Base-by-base conservation (phyloP, 169 alveolate genomes). In the Plasmodium blacklocki region DNA sequence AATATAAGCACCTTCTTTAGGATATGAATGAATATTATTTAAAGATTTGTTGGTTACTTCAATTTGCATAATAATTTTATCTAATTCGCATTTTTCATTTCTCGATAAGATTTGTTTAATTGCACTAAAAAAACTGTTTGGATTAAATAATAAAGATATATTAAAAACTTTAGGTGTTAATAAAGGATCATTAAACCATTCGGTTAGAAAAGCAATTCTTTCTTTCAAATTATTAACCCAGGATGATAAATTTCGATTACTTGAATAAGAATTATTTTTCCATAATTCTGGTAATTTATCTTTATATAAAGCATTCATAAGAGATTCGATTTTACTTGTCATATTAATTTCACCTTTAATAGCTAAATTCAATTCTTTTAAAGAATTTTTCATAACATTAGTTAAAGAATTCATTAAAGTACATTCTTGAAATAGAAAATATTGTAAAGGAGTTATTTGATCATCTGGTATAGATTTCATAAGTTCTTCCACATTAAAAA, bases 121-220 rank as follows among this genome's bases (percentile, higher is more conserved):
- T n/a, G 99, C 99, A 18, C 99, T 98, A 83, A 98, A 95, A 95
- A 97, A 98, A 45, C 99, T 97, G 88, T 97, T 96, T 2, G 99
- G 99, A 89, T 97, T 97, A 93, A 97, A 97, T 76, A 98, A 93
- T 93, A 98, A 95, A 50, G 98, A 94, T 39, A 98, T 88, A 89
- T 96, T 96, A 62, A 97, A 97, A 52, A 96, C 98, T 94, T 95
- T 97, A 15, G 99, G 99, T 68, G 97, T 95, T 26, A 75, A 89
- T 66, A 94, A 67, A 18, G 99, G 99, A 87, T 97, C 98, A 62
- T 96, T 97, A 92, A 95, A 97, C 97, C 98, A 98, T 63, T 94
- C 96, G 45, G 96, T 93, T 66, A 98, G 93, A 93, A 97, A 98
- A 63, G 96, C 98, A 49, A 96, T 93, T 60, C 99, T 96, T 73